These are phyloP conservation scores for Trichopus zeylanicus DNA, from an alignment of 116 monocot species.

Conservation along the genomic window DNA sequence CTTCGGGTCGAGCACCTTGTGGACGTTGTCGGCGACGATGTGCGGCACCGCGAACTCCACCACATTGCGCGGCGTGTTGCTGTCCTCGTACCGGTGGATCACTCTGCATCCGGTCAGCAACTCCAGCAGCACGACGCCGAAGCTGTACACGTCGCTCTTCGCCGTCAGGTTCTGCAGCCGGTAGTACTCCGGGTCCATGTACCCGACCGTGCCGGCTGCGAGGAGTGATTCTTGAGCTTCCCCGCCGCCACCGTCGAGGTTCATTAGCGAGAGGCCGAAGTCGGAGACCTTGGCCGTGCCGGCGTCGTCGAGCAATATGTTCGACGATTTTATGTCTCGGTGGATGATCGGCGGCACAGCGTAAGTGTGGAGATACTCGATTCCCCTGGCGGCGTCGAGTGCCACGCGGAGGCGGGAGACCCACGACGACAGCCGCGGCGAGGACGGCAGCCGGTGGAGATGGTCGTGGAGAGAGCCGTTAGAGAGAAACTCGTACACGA, in stretches of 20 bases:
- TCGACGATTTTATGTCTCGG: constrained; percentile 81
- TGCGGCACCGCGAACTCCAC: too few relatives aligned
- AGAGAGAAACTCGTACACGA: too few relatives aligned
- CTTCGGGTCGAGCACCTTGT: constrained; percentile 41
- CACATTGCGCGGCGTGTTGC: too few relatives aligned
- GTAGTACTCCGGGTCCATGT: constrained; percentile 93
- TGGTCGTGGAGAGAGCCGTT: constrained; percentile 59
- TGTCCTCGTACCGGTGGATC: constrained; percentile 32
- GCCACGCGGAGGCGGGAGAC: too few relatives aligned
- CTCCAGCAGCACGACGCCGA: constrained; percentile 33
- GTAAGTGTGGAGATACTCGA: too few relatives aligned
- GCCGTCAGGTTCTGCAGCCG: constrained; percentile 52
- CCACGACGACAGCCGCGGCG: constrained; percentile 47
- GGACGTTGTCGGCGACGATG: too few relatives aligned
- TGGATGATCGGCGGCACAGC: constrained; percentile 79
- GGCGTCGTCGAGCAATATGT: constrained; percentile 55
- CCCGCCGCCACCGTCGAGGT: constrained; percentile 18
- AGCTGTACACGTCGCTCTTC: constrained; percentile 61
- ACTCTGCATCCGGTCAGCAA: too few relatives aligned
- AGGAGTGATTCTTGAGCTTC: too few relatives aligned
- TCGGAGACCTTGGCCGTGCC: constrained; percentile 79
- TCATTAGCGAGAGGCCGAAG: constrained; percentile 55
- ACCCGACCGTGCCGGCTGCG: constrained; percentile 68
- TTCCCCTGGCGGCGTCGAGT: too few relatives aligned
- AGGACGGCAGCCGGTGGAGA: constrained; percentile 25